A percentile compares a stretch with the other conserved stretches of the same genome.
Evolutionary conservation across 495 filamentous ascomycete species (phyloP).

Genomic region (Hypomontagnella monticulosa): DNA sequence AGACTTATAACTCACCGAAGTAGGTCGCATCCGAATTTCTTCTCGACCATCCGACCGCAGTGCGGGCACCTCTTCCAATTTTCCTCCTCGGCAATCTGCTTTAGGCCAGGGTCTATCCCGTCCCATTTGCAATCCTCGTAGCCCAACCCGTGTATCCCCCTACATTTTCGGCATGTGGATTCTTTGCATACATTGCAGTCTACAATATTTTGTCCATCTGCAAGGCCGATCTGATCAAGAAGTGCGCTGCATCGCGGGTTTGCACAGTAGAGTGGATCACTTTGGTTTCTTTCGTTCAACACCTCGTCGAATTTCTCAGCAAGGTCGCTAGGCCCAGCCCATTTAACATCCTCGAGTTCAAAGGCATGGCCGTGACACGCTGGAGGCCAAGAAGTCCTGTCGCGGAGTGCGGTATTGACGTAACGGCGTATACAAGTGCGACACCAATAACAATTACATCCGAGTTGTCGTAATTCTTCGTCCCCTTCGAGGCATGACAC

Average conservation of each 20-base stretch:
- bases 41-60: conserved; percentile 3
- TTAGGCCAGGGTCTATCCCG: not conserved
- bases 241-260: conserved; percentile 10
- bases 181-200: conserved; percentile 14
- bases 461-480: not conserved
- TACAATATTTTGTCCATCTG: not conserved
- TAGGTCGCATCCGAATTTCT: conserved; percentile 5
- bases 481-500: not conserved
- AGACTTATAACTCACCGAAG: conserved; percentile 9
- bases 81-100: not conserved
- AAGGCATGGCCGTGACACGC: not conserved
- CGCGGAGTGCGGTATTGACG: not conserved
- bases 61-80: conserved; percentile 10
- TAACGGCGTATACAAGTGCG: not conserved
- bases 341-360: not conserved
- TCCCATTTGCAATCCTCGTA: conserved; percentile 1
- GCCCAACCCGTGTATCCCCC: not conserved
- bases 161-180: conserved; percentile 18
- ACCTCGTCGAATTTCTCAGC: not conserved
- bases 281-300: not conserved
- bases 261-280: conserved; percentile 11
- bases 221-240: not conserved
- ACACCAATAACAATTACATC: conserved; percentile 13
- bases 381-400: conserved; percentile 10
- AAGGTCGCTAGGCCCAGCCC: not conserved